Evolutionary conservation across 2,329 filamentous ascomycete genomes (phyloP), one percentile per base, ranked within the genome.

Genomic region (Tolypocladium album): DNA sequence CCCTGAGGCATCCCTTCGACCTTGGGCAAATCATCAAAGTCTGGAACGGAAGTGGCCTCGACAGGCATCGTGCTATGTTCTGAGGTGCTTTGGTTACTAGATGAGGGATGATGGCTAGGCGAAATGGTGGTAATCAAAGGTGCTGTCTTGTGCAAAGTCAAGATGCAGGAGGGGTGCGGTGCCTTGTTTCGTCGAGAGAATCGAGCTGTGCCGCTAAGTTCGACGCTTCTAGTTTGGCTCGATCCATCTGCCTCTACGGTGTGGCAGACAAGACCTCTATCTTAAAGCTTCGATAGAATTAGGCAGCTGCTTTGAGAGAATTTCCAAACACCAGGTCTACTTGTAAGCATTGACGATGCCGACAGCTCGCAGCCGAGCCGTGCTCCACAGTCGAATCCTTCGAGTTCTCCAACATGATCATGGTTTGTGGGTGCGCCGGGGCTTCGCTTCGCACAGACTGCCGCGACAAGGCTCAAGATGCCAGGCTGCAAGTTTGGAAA

Each of bases 1-100:
- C 79, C 77, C 56, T 78, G 72, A 0, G 76, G 77, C 72, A 78
- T 77, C 31, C 71, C 74, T 20, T 75, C 62, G 13, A 79, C 75
- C 52, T 65, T 63, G 17, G 76, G 76, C 9, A 79, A 70, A 62
- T 70, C 62, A 57, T 79, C 76, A 59, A 76, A 79, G 64, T 78
- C 73, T 0, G 79, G 79, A 15, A 80, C 63, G n/a, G 62, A 62
- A 15, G 20, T 11, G 27, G 58, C 53, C 7, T 63, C 60, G 12
- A 59, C 38, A 11, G 58, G 34, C 59, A 61, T 61, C 8, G 43
- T 39, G 56, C 20, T 8, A 31, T 7, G 17, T 15, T 47, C 8
- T 22, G n/a, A 22, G 9, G 4, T n/a, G 1, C 20, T 6, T 34
- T 42, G 17, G 8, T 3, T 15, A 36, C 20, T n/a, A 3, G 3